These are phyloP conservation scores for Cryphonectria japonica DNA, from an alignment of 2,329 filamentous ascomycete genomes.

Conservation along the genomic window DNA sequence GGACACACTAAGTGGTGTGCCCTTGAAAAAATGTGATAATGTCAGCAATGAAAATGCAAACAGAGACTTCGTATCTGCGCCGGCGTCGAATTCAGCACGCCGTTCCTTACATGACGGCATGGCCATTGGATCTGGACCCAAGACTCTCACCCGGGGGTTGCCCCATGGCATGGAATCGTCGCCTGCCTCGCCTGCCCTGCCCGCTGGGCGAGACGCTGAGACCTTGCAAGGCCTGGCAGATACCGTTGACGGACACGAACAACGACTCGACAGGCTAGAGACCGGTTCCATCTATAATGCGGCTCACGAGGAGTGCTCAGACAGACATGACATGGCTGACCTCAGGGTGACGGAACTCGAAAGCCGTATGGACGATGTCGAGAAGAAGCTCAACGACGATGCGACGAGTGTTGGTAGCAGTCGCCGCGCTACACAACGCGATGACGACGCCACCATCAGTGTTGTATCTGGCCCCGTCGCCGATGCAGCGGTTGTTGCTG, in stretches of 20 bases:
- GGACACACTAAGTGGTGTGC: conserved; percentile 53
- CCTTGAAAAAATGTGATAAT: conserved; percentile 39
- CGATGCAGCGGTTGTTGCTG: conserved; percentile 43
- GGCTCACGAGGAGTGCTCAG: conserved; percentile 70
- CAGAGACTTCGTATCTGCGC: conserved; percentile 24
- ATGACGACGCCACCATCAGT: conserved; percentile 51
- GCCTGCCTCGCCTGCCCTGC: neutral
- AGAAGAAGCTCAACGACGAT: conserved; percentile 55
- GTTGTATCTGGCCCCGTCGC: conserved; percentile 51
- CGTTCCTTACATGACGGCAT: conserved; percentile 7
- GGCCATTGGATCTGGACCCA: conserved; percentile 13
- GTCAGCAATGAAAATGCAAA: conserved; percentile 38
- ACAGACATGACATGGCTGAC: conserved; percentile 69
- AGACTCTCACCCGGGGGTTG: conserved; percentile 16
- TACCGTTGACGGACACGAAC: conserved; percentile 63
- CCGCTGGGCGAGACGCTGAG: conserved; percentile 33
- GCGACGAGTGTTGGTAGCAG: conserved; percentile 45
- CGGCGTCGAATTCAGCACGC: conserved; percentile 30
- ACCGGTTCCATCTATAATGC: conserved; percentile 69
- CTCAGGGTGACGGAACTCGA: conserved; percentile 72
- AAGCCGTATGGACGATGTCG: conserved; percentile 62
- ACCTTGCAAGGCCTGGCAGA: conserved; percentile 52
- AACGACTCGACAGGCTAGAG: conserved; percentile 70
- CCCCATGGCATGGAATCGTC: neutral
- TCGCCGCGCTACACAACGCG: conserved; percentile 40